Percentiles rank a stretch among this genome's conserved stretches.
phyloP scores from a whole-genome alignment of 352 stramenopile species.

The Phytophthora pini region DNA sequence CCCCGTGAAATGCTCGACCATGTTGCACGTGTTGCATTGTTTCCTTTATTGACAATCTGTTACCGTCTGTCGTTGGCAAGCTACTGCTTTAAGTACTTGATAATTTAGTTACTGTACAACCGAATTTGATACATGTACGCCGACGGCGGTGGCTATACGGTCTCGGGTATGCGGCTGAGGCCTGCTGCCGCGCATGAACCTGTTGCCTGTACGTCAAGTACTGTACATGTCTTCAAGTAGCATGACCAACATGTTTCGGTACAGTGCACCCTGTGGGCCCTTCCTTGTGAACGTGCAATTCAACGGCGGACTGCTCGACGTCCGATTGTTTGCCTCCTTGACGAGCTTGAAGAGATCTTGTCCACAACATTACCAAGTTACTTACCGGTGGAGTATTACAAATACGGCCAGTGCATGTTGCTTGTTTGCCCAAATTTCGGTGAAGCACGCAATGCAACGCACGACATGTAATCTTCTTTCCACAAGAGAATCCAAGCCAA shows the following conservation, averaged over 20 bases:
- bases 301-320: conserved; percentile 12
- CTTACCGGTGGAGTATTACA: conserved; percentile 3
- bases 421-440: conserved; percentile 22
- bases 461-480: conserved; percentile 1
- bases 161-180: not conserved
- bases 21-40: too few species aligned
- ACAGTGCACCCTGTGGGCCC: conserved; percentile 4
- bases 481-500: conserved; percentile 1
- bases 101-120: too few species aligned
- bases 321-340: conserved; percentile 19
- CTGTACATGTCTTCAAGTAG: conserved; percentile 10
- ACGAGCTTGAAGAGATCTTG: conserved; percentile 10
- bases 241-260: conserved; percentile 7
- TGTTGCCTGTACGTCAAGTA: not conserved
- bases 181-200: not conserved
- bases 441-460: conserved; percentile 20
- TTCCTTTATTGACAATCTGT: too few species aligned
- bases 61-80: too few species aligned
- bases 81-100: too few species aligned
- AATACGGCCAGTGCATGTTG: not conserved
- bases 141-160: not conserved
- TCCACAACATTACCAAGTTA: conserved; percentile 25
- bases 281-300: conserved; percentile 28
- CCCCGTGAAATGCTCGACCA: too few species aligned
- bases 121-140: too few species aligned